Percentiles rank a stretch among this genome's conserved stretches.
Conservation (phyloP, 108 stramenopile genomes). For the Stephanodiscus triporus region DNA sequence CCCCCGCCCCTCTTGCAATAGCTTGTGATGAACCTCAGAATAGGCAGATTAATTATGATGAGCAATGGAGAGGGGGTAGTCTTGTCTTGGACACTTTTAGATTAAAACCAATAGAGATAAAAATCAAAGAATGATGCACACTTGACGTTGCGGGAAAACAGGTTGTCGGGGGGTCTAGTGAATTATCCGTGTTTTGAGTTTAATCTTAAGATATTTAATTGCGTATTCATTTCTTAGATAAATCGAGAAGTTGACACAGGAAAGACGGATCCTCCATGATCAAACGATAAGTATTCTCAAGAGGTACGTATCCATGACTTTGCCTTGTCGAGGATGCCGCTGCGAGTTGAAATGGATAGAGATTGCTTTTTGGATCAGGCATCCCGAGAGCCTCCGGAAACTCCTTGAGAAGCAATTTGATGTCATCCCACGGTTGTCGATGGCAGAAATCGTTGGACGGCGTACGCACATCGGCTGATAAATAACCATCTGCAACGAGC, state of each 20-base stretch:
- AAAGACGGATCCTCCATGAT: conserved; percentile 28
- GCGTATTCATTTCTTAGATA: too few species aligned
- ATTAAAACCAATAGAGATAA: too few species aligned
- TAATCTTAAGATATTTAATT: too few species aligned
- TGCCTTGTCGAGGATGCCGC: conserved; percentile 1
- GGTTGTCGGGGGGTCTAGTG: too few species aligned
- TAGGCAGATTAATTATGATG: too few species aligned
- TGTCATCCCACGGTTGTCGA: conserved; percentile 22
- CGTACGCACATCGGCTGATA: neutral
- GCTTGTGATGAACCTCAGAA: too few species aligned
- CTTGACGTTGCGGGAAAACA: too few species aligned
- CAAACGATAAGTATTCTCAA: conserved; percentile 18
- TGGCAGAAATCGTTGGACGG: neutral
- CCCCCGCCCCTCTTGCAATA: too few species aligned
- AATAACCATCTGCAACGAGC: conserved; percentile 11
- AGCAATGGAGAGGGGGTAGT: too few species aligned
- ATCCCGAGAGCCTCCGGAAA: conserved; percentile 32
- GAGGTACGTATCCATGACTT: conserved; percentile 2
- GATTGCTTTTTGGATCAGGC: conserved; percentile 17
- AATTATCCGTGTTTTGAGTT: too few species aligned
- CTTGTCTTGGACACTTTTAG: too few species aligned
- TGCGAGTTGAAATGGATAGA: conserved; percentile 35
- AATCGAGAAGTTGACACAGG: conserved; percentile 1
- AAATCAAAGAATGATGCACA: too few species aligned
- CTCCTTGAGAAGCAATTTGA: conserved; percentile 21